These are phyloP conservation scores for Nicotiana undulata DNA, from an alignment of 257 asterid genomes.

Conservation along the genomic window DNA sequence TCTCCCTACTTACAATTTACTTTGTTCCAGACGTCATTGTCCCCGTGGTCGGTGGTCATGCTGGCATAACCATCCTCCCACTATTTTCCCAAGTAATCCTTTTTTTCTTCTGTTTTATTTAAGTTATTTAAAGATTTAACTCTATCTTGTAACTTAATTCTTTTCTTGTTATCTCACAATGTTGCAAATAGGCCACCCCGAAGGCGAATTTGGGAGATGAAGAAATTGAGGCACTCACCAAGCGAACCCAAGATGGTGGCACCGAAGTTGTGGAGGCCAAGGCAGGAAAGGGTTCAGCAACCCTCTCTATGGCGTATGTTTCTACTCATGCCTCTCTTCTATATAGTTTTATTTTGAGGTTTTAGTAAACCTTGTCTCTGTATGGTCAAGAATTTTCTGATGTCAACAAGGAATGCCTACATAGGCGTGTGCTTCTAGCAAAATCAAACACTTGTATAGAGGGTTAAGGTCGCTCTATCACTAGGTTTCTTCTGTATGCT, in stretches of 20 bases:
- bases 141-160: not conserved
- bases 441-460: not conserved
- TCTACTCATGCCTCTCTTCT: not conserved
- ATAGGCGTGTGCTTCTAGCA: not conserved
- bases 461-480: not conserved
- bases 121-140: not conserved
- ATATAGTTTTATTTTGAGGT: not conserved
- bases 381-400: not conserved
- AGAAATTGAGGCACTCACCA: conserved; percentile 16
- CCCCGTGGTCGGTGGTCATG: conserved; percentile 31
- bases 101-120: not conserved
- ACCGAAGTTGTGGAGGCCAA: conserved; percentile 31
- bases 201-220: conserved; percentile 14
- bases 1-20: not conserved
- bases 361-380: not conserved
- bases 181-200: conserved; percentile 17
- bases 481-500: not conserved
- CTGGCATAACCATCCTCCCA: conserved; percentile 28
- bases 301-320: conserved; percentile 31
- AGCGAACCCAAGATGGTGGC: conserved; percentile 28
- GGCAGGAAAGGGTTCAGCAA: conserved; percentile 34
- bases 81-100: conserved; percentile 23
- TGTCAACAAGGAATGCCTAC: not conserved
- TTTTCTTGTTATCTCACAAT: not conserved
- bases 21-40: conserved; percentile 21